phyloP scores from a whole-genome alignment of 495 filamentous ascomycete species.

The Penicillium egyptiacum region DNA sequence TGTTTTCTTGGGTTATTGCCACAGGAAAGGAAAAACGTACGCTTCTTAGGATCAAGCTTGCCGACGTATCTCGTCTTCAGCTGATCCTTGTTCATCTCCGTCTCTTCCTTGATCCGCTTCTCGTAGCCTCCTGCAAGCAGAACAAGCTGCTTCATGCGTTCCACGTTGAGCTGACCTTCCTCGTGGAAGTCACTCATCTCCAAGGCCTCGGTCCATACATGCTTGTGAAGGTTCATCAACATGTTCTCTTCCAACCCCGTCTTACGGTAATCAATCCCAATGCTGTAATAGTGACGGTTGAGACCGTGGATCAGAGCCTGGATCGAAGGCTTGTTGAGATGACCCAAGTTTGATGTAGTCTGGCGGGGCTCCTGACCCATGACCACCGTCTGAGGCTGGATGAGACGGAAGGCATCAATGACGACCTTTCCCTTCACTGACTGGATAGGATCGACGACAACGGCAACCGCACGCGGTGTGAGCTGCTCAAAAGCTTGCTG shows the following conservation, averaged over 20 bases:
- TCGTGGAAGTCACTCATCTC: slow-evolving; percentile 94
- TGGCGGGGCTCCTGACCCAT: slow-evolving; percentile 98
- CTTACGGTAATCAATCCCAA: slow-evolving; percentile 96
- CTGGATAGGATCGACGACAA: slow-evolving; percentile 97
- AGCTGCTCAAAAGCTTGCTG: slow-evolving; percentile 99
- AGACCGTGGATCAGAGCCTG: slow-evolving; percentile 98
- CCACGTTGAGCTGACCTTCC: slow-evolving; percentile 79
- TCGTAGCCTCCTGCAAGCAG: slow-evolving; percentile 92
- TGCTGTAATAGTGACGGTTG: slow-evolving; percentile 98
- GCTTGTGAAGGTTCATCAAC: slow-evolving; percentile 99
- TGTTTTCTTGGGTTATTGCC: background rate
- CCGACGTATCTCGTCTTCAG: slow-evolving; percentile 98
- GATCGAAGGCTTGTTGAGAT: slow-evolving; percentile 98
- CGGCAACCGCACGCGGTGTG: slow-evolving; percentile 91
- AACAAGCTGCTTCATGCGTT: slow-evolving; percentile 83
- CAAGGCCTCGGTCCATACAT: slow-evolving; percentile 96
- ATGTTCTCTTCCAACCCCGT: slow-evolving; percentile 98
- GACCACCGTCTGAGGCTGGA: slow-evolving; percentile 98
- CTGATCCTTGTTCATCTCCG: slow-evolving; percentile 93
- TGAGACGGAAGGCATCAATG: slow-evolving; percentile 97
- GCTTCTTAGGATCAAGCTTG: slow-evolving; percentile 99
- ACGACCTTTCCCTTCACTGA: slow-evolving; percentile 99
- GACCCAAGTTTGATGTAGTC: slow-evolving; percentile 94
- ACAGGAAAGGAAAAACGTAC: slow-evolving; percentile 41
- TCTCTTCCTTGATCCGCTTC: slow-evolving; percentile 98